Conservation (phyloP, 116 monocot species). For the Phalaenopsis hybrid region DNA sequence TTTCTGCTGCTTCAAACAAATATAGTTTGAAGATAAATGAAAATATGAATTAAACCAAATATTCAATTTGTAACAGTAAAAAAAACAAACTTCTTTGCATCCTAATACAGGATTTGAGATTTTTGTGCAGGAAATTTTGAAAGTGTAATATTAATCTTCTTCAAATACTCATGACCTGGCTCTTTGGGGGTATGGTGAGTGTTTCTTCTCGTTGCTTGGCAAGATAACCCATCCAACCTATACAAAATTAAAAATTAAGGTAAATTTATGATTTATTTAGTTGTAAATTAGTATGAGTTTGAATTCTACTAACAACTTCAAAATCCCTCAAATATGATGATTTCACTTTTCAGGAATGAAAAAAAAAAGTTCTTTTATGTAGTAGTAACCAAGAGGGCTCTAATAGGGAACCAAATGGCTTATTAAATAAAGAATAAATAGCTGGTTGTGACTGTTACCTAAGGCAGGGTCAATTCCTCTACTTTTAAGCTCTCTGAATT, state of each 20-base stretch:
- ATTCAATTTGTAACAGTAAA: neutral
- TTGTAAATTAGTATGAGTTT: too few species aligned
- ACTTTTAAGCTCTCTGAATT: conserved; percentile 49
- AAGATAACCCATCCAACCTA: conserved; percentile 31
- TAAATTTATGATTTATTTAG: neutral
- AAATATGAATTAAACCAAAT: neutral
- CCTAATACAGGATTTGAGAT: neutral
- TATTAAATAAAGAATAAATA: neutral
- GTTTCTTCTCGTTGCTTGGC: conserved; percentile 17
- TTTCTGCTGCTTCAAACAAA: neutral
- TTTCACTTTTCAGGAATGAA: too few species aligned
- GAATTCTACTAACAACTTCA: too few species aligned
- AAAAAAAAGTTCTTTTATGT: too few species aligned
- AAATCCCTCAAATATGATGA: too few species aligned
- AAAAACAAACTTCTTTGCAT: neutral
- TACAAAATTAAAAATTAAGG: neutral
- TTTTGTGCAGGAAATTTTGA: neutral
- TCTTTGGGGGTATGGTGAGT: conserved; percentile 8
- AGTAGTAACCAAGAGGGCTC: too few species aligned
- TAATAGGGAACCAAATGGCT: neutral
- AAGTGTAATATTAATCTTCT: neutral
- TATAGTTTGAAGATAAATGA: neutral
- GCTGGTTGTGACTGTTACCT: conserved; percentile 17
- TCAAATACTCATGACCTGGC: conserved; percentile 15
- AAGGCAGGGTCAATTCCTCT: conserved; percentile 48